Percentiles rank a stretch among this genome's conserved stretches.
phyloP scores from a whole-genome alignment of 2,329 filamentous ascomycete genomes.

The Cladosporium sp. region DNA sequence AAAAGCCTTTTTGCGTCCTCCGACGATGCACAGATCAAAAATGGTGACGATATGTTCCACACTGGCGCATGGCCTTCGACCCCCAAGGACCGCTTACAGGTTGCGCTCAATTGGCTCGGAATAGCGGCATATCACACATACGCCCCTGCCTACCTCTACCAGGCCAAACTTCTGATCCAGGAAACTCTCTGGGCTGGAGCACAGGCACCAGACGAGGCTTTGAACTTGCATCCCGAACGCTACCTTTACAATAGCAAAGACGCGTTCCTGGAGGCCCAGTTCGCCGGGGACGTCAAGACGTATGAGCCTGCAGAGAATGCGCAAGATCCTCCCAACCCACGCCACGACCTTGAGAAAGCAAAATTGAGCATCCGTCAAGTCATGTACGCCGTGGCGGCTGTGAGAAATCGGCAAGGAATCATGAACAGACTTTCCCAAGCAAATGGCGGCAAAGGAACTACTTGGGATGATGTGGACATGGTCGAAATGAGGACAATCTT shows the following conservation, averaged over 20 bases:
- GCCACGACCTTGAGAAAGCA: conserved; percentile 20
- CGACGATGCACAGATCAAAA: neutral
- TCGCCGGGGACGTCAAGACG: conserved; percentile 2
- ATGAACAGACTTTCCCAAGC: neutral
- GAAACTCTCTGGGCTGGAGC: conserved; percentile 22
- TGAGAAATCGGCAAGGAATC: neutral
- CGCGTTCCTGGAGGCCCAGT: conserved; percentile 17
- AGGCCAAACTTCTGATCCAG: conserved; percentile 22
- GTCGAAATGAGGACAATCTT: neutral
- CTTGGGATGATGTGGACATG: conserved; percentile 13
- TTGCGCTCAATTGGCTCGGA: conserved; percentile 28
- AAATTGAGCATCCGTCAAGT: conserved; percentile 20
- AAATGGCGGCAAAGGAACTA: neutral
- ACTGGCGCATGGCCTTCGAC: conserved; percentile 25
- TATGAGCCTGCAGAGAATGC: conserved; percentile 9
- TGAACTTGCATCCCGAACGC: conserved; percentile 20
- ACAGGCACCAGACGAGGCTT: conserved; percentile 21
- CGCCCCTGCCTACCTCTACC: conserved; percentile 25
- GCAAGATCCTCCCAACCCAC: conserved; percentile 20
- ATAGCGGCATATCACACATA: conserved; percentile 19
- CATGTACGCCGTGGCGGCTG: conserved; percentile 19
- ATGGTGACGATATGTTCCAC: conserved; percentile 21
- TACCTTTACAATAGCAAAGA: conserved; percentile 23
- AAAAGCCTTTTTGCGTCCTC: neutral
- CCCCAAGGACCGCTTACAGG: conserved; percentile 19